A percentile compares a stretch with the other conserved stretches of the same genome.
These are phyloP conservation scores for Euptelea pleiosperma DNA, from an alignment of 164 flowering plant genomes.

Conservation along the genomic window DNA sequence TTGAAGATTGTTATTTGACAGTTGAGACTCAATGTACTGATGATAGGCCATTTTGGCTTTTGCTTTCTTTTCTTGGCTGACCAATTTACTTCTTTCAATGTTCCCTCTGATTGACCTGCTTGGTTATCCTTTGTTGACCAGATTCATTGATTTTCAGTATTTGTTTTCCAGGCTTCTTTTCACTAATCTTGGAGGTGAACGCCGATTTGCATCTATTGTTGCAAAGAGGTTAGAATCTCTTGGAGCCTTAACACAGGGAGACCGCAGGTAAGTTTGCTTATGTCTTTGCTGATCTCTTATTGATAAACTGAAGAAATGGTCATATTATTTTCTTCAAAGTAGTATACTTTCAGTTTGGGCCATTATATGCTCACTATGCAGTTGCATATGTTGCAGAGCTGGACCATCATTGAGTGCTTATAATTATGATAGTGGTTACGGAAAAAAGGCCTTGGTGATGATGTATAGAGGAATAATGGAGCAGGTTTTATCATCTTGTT, in stretches of 20 bases:
- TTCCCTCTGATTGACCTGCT: too few species aligned
- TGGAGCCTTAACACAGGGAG: constrained; percentile 97
- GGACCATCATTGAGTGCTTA: constrained; percentile 93
- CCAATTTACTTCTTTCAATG: neutral
- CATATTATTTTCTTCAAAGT: too few species aligned
- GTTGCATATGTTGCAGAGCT: constrained; percentile 59
- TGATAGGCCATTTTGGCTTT: neutral
- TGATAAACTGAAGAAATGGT: too few species aligned
- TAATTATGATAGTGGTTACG: constrained; percentile 89
- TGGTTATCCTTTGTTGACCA: too few species aligned
- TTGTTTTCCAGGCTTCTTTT: constrained; percentile 64
- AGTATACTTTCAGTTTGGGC: neutral
- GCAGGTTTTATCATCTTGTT: constrained; percentile 49
- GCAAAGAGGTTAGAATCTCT: constrained; percentile 95
- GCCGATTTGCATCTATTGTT: constrained; percentile 98
- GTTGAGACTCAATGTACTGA: too few species aligned
- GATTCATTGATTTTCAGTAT: neutral
- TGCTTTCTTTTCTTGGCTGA: neutral
- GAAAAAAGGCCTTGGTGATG: constrained; percentile 75
- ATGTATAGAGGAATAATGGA: constrained; percentile 90
- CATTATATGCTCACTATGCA: constrained; percentile 11
- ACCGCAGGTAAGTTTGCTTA: constrained; percentile 58
- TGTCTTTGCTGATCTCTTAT: neutral
- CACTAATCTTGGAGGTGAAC: constrained; percentile 96
- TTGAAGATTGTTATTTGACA: too few species aligned